phyloP scores from a whole-genome alignment of 2,329 filamentous ascomycete species.

The Tolypocladium cylindrosporum region DNA sequence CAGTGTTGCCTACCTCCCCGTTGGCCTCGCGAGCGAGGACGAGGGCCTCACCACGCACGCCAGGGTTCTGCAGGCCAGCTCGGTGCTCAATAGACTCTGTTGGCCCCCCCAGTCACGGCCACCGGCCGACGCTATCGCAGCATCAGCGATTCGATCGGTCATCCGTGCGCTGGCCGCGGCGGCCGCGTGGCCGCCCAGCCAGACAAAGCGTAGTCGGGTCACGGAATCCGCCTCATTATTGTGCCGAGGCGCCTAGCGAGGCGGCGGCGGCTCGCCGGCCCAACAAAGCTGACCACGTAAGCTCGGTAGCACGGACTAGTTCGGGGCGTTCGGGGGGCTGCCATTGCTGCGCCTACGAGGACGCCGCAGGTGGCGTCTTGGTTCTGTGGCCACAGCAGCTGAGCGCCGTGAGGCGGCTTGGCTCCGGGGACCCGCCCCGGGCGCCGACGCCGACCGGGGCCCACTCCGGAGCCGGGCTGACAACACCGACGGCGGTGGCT shows the following conservation, averaged over 20 bases:
- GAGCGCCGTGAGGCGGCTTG: background rate
- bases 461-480: background rate
- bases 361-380: background rate
- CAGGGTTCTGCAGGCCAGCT: background rate
- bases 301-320: background rate
- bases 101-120: background rate
- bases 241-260: background rate
- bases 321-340: background rate
- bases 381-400: background rate
- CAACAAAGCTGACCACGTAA: background rate
- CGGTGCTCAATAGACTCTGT: background rate
- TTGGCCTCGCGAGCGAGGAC: background rate
- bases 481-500: background rate
- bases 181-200: background rate
- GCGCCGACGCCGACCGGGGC: background rate
- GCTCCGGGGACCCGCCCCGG: background rate
- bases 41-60: background rate
- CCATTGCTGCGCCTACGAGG: background rate
- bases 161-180: background rate
- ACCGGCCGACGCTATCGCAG: background rate
- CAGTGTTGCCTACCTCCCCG: background rate
- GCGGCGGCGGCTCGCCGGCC: background rate
- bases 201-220: background rate
- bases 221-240: background rate
- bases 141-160: background rate